Percentiles rank a stretch among this genome's conserved stretches.
Conservation (phyloP, 1,284 basidiomycete species). For the Uromyces viciae-fabae region DNA sequence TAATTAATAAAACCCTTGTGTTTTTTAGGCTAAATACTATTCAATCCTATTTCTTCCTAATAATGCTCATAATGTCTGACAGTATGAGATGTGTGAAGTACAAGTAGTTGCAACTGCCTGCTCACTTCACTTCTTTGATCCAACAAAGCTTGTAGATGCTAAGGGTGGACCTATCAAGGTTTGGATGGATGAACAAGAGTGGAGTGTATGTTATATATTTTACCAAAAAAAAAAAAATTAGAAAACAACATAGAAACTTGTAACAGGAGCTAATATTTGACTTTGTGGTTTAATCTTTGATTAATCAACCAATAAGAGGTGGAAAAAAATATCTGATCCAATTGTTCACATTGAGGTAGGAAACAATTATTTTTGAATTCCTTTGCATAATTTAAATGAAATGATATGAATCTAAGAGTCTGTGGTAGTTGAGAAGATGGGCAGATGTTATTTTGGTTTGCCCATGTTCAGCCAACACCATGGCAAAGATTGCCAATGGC, state of each 20-base stretch:
- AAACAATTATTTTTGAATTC: background rate
- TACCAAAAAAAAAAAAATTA: background rate
- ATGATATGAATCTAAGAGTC: background rate
- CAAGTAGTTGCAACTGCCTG: conserved; percentile 77
- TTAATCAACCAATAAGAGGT: conserved; percentile 56
- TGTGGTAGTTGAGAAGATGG: conserved; percentile 72
- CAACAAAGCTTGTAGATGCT: conserved; percentile 59
- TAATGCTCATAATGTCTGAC: too few species aligned
- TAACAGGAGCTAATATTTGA: background rate
- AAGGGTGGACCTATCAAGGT: conserved; percentile 60
- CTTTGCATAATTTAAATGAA: background rate
- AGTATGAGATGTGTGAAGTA: conserved; percentile 66
- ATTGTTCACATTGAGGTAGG: conserved; percentile 86
- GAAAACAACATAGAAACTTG: background rate
- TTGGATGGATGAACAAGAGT: conserved; percentile 90
- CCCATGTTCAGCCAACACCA: conserved; percentile 90
- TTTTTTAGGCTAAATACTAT: too few species aligned
- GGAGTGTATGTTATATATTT: conserved; percentile 63
- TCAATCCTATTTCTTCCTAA: too few species aligned
- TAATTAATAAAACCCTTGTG: too few species aligned
- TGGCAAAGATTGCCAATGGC: conserved; percentile 85
- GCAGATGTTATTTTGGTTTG: conserved; percentile 90
- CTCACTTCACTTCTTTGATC: conserved; percentile 73
- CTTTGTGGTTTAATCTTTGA: too few species aligned
- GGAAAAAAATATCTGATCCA: conserved; percentile 76